Base-by-base conservation (phyloP, 2,329 filamentous ascomycete species). In the Apiospora arundinis region DNA sequence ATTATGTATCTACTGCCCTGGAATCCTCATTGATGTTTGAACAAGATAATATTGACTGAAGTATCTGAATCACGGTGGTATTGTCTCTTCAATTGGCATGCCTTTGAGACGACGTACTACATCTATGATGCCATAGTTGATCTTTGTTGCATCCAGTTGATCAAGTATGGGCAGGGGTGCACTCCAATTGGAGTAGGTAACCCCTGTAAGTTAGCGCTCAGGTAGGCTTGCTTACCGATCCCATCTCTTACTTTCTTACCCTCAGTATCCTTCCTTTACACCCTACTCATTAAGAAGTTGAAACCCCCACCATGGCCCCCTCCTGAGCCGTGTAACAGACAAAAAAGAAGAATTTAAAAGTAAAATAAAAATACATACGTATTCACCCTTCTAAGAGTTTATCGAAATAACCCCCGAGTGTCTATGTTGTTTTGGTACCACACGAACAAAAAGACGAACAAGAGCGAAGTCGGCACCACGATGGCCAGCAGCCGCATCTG, bases 401-500 rank as follows among this genome's bases (percentile, higher is more conserved):
- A 63, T 7, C 21, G 2, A 63, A 37, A 6, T 7, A 21, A 5
- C 25, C 16, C 25, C 4, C 56, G 32, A 12, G 18, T 40, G 18
- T 60, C 32, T 40, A 40, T 9, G 9, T n/a, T 14, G 18, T 37
- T 45, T 8, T 48, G 44, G 18, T 46, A 48, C 66, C 32, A 45
- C 25, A 68, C 14, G 2, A 72, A 65, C 18, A 70, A 68, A 16
- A 75, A 32, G 9, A 74, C 48, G 25, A 77, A 68, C 12, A 77
- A 44, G 0, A 78, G 45, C 12, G 75, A 18, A 2, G 75, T 0
- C 2, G 74, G 70, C 1, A 76, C 45, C 6, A 74, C 32, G 2
- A 78, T 21, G 8, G 56, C 63, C n/a, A 78, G 63, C 16, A 78
- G 71, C 12, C 74, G 71, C 68, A 73, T 74, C 68, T 75, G 75